Base-by-base conservation (phyloP, 192 early-diverging fungal species). In the Linnemannia schmuckeri region DNA sequence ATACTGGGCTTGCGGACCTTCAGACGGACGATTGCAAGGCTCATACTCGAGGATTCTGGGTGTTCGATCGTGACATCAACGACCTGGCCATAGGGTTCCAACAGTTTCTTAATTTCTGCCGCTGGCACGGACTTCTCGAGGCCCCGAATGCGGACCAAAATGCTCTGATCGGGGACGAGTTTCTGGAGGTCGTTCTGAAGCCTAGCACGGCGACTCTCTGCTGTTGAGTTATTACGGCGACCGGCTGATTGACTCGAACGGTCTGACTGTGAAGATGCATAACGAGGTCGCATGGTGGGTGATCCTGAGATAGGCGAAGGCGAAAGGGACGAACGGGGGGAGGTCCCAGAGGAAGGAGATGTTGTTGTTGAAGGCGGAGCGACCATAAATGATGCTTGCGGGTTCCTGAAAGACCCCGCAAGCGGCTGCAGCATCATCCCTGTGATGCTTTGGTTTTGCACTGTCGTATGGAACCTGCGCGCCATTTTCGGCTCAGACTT, bases 31-130 rank as follows among this genome's bases (percentile, higher is more conserved):
- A 24, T 71, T n/a, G 82, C 77, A 4, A 22, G 3, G 44, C 35
- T 40, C 37, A 22, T 57, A 9, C 35, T 40, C 3, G 33, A 1
- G 27, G n/a, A 1, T 7, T 77, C 78, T 27, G 10, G 52, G 20
- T 70, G 77, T 4, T 89, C 89, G 15, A 88, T 69, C 30, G 69
- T 76, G 17, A 90, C 54, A 24, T 82, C 81, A 12, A 42, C 38
- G 5, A 88, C 35, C 38, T 66, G 49, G 1, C 89, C 83, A 78
- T 80, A 82, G 0, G 30, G 22, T 6, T 71, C 57, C 2, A 90
- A 70, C 17, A 42, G 7, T 13, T 82, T 73, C 52, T 49, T 85
- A 2, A 90, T 47, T 2, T 85, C 80, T 0, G 38, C 27, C 4
- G 77, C 77, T 1, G 54, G 79, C 15, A 79, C 15, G 0, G 37